These are phyloP conservation scores for Cercis canadensis DNA, from an alignment of 306 rosid genomes.

Conservation along the genomic window DNA sequence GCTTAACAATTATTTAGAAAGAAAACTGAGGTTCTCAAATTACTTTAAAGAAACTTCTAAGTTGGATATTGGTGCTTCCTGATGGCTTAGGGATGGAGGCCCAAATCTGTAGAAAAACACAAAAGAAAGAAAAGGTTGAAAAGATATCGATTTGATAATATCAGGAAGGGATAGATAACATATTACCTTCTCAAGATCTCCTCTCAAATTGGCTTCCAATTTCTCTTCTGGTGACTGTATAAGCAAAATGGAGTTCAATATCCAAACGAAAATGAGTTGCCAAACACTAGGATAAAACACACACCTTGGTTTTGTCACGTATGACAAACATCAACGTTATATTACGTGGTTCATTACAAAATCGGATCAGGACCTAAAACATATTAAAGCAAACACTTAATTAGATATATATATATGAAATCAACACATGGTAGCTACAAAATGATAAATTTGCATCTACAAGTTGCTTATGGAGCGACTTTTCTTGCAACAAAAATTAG, in stretches of 20 bases:
- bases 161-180: constrained; percentile 5
- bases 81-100: constrained; percentile 66
- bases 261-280: too few relatives aligned
- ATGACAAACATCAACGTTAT: constrained; percentile 49
- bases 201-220: constrained; percentile 44
- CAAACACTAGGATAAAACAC: too few relatives aligned
- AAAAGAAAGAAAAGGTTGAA: not conserved
- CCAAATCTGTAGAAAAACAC: constrained; percentile 54
- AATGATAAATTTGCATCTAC: too few relatives aligned
- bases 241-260: too few relatives aligned
- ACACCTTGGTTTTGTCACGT: too few relatives aligned
- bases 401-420: too few relatives aligned
- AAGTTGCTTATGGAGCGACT: too few relatives aligned
- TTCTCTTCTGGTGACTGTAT: too few relatives aligned
- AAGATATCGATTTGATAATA: too few relatives aligned
- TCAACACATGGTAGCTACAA: too few relatives aligned
- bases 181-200: constrained; percentile 53
- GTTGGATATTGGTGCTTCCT: constrained; percentile 55
- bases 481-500: too few relatives aligned
- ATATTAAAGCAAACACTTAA: not conserved
- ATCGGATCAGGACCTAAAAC: constrained; percentile 67
- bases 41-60: constrained; percentile 65
- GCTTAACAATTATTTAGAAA: constrained; percentile 20
- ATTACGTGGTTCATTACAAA: constrained; percentile 65
- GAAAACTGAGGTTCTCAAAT: constrained; percentile 23